A percentile compares a stretch with the other conserved stretches of the same genome.
phyloP scores from a whole-genome alignment of 2,329 filamentous ascomycete species.

The Lasiodiplodia sp. region DNA sequence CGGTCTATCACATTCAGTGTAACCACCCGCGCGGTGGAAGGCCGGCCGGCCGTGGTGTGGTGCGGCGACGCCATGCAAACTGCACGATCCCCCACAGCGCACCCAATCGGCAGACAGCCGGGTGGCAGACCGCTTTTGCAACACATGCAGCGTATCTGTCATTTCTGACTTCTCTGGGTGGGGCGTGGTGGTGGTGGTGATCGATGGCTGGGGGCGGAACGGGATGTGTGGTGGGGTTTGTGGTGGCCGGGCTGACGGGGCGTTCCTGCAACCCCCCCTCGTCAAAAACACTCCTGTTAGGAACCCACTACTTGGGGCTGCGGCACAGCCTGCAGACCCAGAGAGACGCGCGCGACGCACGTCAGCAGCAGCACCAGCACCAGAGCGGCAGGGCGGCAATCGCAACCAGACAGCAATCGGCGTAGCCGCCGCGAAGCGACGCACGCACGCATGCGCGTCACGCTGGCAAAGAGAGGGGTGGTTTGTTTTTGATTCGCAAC shows the following conservation, averaged over 20 bases:
- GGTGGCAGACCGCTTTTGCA: not conserved
- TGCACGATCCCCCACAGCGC: slow-evolving; percentile 10
- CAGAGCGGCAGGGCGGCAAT: not conserved
- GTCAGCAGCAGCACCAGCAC: not conserved
- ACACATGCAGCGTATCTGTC: slow-evolving; percentile 15
- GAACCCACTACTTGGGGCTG: no score
- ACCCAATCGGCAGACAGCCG: slow-evolving; percentile 22
- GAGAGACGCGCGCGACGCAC: not conserved
- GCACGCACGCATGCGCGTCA: not conserved
- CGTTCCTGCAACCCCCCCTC: not conserved
- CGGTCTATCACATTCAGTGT: slow-evolving; percentile 2
- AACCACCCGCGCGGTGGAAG: not conserved
- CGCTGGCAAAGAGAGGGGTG: not conserved
- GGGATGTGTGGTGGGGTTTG: not conserved
- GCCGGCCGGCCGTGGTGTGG: not conserved
- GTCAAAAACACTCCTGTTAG: not conserved
- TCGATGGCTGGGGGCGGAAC: not conserved
- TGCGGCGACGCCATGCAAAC: slow-evolving; percentile 2
- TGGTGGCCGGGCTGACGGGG: slow-evolving; percentile 10
- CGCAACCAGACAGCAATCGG: not conserved
- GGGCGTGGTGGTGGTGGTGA: not conserved
- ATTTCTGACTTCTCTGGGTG: not conserved
- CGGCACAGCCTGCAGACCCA: no score
- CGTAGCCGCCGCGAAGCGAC: not conserved
- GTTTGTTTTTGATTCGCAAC: not conserved